Base-by-base conservation (phyloP, 2,329 filamentous ascomycete species). In the Botrytis paeoniae region DNA sequence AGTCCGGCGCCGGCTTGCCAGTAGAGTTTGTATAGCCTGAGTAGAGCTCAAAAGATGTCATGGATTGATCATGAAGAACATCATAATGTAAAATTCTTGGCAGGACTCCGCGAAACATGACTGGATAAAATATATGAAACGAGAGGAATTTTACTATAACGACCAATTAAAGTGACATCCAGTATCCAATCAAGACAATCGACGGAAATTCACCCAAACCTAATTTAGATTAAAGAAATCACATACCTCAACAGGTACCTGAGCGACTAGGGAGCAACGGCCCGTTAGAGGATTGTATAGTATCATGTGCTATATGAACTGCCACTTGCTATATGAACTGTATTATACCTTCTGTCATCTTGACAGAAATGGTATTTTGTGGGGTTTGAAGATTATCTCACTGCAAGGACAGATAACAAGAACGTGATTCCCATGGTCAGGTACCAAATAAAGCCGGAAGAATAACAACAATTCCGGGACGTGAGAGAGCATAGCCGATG, bases 1-100 rank as follows among this genome's bases (percentile, higher is more conserved):
- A 76, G 64, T 74, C 72, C 72, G 72, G 72, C 62, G 75, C 78
- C 76, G 77, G 61, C 74, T 75, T 74, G 72, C 73, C 74, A 77
- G 71, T 74, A n/a, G 41, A 70, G 75, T 75, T 41, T 74, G 73
- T 76, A 76, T 71, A 79, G 76, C 75, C 77, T 78, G 75, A 59
- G 45, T 48, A n/a, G n/a, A 60, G 5, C 12, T 32, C 37, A 29
- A 29, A 29, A 43, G 48, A 35, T 62, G 12, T 22, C 39, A 51
- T 41, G 39, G 63, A 54, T 29, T 37, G 78, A 60, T 62, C 25
- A 37, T 43, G 48, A 59, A 37, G 41, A 29, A 73, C 29, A 35
- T 41, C 32, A 8, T 29, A 43, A 73, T 71, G 16, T 18, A 4
- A 3, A 45, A 14, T 48, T 8, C 51, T 64, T 39, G 59, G n/a